Percentiles rank a stretch among this genome's conserved stretches.
These are phyloP conservation scores for Brassica carinata DNA, from an alignment of 345 rosid species.

Conservation along the genomic window DNA sequence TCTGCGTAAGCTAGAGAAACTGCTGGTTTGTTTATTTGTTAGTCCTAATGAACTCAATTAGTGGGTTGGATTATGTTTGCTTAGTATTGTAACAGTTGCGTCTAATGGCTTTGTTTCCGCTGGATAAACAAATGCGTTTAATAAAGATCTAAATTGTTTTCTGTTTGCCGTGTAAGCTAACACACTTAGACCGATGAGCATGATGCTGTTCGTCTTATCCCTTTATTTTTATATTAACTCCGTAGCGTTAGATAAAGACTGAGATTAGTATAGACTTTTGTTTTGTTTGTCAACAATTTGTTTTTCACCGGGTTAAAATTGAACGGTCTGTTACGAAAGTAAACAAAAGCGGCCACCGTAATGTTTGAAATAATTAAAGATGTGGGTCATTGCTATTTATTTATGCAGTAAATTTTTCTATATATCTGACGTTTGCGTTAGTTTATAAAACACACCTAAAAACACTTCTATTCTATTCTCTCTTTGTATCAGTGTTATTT, in stretches of 20 bases:
- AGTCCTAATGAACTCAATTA: neutral
- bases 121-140: slow-evolving; percentile 3
- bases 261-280: neutral
- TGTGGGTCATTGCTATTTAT: no score
- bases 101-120: neutral
- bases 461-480: no score
- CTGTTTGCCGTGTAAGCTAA: neutral
- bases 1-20: neutral
- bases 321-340: neutral
- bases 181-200: neutral
- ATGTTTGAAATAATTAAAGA: no score
- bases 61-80: neutral
- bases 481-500: no score
- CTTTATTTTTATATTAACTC: neutral
- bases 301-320: neutral
- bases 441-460: no score
- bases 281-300: neutral
- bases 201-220: neutral
- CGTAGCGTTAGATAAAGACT: neutral
- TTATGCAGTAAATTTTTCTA: no score
- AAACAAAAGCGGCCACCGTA: no score
- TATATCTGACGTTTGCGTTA: no score
- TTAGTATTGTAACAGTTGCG: neutral
- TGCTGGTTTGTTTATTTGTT: neutral
- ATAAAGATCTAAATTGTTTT: neutral